Evolutionary conservation across 2,329 filamentous ascomycete genomes (phyloP).

Genomic region (Hymenotorrendiella dingleyae): DNA sequence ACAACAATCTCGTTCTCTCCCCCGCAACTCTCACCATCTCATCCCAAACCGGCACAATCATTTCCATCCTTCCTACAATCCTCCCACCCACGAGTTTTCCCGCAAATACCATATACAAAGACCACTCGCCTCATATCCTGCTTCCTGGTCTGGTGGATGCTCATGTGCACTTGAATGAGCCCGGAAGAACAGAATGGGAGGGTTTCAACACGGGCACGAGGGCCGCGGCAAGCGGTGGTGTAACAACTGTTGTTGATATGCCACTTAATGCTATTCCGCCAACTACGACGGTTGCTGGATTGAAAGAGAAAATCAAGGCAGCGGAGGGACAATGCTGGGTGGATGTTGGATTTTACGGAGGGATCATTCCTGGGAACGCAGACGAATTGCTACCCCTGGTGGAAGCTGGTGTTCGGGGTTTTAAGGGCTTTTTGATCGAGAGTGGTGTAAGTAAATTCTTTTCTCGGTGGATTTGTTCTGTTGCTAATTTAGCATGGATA

Average conservation of each 20-base stretch:
- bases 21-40: constrained; percentile 82
- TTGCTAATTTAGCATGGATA: constrained; percentile 32
- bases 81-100: constrained; percentile 74
- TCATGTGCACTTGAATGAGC: constrained; percentile 96
- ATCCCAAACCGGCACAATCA: constrained; percentile 74
- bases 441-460: constrained; percentile 65
- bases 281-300: constrained; percentile 78
- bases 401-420: constrained; percentile 80
- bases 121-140: constrained; percentile 80
- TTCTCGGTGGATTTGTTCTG: not conserved
- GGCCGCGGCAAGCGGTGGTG: constrained; percentile 89
- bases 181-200: constrained; percentile 95
- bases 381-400: constrained; percentile 74
- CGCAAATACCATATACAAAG: constrained; percentile 63
- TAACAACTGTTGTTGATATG: constrained; percentile 97
- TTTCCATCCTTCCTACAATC: constrained; percentile 65
- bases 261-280: constrained; percentile 94
- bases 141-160: constrained; percentile 92
- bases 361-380: constrained; percentile 85
- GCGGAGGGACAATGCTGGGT: constrained; percentile 91
- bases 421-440: constrained; percentile 97
- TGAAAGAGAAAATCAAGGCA: constrained; percentile 80
- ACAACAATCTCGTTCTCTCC: constrained; percentile 57
- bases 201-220: constrained; percentile 93
- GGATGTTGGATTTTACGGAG: constrained; percentile 97